A percentile compares a stretch with the other conserved stretches of the same genome.
These are phyloP conservation scores for Erysimum cheiri DNA, from an alignment of 441 rosid species.

Conservation along the genomic window DNA sequence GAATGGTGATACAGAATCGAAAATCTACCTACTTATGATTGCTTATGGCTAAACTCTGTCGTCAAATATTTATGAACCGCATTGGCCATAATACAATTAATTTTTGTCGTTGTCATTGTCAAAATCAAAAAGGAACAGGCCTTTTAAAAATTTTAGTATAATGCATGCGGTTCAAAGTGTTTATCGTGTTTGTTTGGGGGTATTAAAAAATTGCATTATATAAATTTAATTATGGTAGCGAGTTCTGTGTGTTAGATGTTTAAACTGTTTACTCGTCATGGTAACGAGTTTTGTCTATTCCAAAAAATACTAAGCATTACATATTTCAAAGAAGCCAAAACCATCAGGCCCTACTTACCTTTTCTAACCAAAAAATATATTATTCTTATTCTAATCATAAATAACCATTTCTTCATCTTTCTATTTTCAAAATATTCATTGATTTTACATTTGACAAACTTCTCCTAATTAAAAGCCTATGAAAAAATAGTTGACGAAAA, in stretches of 20 bases:
- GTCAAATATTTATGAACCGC: not conserved
- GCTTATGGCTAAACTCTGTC: not conserved
- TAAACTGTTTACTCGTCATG: not conserved
- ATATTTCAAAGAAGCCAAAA: slow-evolving; percentile 14
- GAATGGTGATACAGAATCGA: not conserved
- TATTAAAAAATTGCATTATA: too few species aligned
- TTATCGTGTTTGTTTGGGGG: not conserved
- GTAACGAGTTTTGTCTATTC: not conserved
- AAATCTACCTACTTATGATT: not conserved
- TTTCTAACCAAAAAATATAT: slow-evolving; percentile 26
- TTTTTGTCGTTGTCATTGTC: not conserved
- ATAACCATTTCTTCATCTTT: slow-evolving; percentile 1
- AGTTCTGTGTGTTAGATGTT: too few species aligned
- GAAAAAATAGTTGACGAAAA: slow-evolving; percentile 29
- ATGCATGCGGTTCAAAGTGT: too few species aligned
- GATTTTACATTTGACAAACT: slow-evolving; percentile 40
- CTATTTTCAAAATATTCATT: slow-evolving; percentile 22
- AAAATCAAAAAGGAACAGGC: too few species aligned
- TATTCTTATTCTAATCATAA: slow-evolving; percentile 3
- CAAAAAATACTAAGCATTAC: not conserved
- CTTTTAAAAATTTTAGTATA: too few species aligned
- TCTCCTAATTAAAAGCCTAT: slow-evolving; percentile 30
- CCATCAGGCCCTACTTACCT: slow-evolving; percentile 21
- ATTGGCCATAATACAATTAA: not conserved
- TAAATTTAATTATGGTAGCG: too few species aligned